Conservation (phyloP, 345 rosid genomes). For the Linum lewisii region DNA sequence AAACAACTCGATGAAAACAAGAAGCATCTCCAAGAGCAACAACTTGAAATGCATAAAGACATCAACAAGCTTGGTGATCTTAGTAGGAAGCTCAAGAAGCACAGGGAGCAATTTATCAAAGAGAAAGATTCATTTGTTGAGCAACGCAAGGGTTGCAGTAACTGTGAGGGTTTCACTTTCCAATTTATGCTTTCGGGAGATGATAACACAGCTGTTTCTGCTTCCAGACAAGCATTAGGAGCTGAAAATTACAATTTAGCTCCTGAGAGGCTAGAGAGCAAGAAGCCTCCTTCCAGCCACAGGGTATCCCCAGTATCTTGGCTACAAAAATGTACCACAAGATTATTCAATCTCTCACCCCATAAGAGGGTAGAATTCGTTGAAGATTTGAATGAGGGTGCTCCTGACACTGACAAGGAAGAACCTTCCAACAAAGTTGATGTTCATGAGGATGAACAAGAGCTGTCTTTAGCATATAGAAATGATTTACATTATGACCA, state of each 20-base stretch:
- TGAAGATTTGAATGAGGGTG: constrained; percentile 23
- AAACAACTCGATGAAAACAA: constrained; percentile 51
- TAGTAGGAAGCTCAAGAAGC: constrained; percentile 63
- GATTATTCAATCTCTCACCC: constrained; percentile 67
- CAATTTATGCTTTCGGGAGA: constrained; percentile 47
- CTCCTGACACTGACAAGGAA: constrained; percentile 13
- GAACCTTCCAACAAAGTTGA: constrained; percentile 30
- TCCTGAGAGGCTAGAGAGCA: constrained; percentile 19
- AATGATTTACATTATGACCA: constrained; percentile 35
- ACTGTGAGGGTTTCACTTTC: constrained; percentile 56
- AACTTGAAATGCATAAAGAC: constrained; percentile 70
- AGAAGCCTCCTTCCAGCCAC: constrained; percentile 24
- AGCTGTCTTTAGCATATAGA: constrained; percentile 33
- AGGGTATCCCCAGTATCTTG: constrained; percentile 54
- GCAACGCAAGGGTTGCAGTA: constrained; percentile 54
- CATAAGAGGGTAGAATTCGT: constrained; percentile 33
- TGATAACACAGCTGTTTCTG: constrained; percentile 24
- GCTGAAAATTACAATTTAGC: constrained; percentile 17
- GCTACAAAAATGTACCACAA: constrained; percentile 81
- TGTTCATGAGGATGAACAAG: constrained; percentile 25
- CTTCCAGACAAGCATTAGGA: constrained; percentile 31
- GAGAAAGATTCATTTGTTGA: constrained; percentile 77
- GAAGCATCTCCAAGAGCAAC: constrained; percentile 68
- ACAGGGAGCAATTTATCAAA: constrained; percentile 62
- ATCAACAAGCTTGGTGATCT: constrained; percentile 75